These are phyloP conservation scores for Clausena lansium DNA, from an alignment of 345 rosid genomes.

Conservation along the genomic window DNA sequence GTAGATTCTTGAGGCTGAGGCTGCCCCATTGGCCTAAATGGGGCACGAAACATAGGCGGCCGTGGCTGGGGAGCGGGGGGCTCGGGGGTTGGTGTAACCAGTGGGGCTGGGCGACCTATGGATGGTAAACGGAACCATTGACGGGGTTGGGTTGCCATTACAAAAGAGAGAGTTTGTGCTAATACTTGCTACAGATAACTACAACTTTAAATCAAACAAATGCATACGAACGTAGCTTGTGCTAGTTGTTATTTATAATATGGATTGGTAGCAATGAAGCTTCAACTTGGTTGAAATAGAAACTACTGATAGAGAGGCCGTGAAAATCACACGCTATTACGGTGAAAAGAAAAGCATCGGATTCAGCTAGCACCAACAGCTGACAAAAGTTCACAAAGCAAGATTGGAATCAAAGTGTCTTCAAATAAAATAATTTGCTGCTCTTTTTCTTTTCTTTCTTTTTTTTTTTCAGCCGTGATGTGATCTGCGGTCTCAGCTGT, in stretches of 20 bases:
- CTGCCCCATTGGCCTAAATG: slow-evolving; percentile 34
- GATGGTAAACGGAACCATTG: slow-evolving; percentile 60
- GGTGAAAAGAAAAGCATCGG: slow-evolving; percentile 38
- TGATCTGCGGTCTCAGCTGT: neutral
- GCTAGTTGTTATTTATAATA: slow-evolving; percentile 23
- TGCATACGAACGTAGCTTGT: neutral
- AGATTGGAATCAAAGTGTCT: slow-evolving; percentile 34
- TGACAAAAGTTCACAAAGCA: slow-evolving; percentile 27
- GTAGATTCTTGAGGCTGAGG: slow-evolving; percentile 25
- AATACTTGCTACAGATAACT: neutral
- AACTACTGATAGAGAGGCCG: neutral
- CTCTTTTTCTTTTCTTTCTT: neutral
- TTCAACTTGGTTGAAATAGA: neutral
- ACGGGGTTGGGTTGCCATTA: slow-evolving; percentile 54
- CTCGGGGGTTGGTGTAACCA: slow-evolving; percentile 28
- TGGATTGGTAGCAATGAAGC: neutral
- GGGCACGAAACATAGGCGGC: slow-evolving; percentile 23
- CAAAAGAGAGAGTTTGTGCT: neutral
- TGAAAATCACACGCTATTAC: neutral
- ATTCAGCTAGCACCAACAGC: slow-evolving; percentile 33
- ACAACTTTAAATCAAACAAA: neutral
- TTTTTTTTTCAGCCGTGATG: neutral
- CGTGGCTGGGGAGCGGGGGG: slow-evolving; percentile 38
- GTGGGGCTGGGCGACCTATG: slow-evolving; percentile 31
- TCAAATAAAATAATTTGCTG: slow-evolving; percentile 4